Base-by-base conservation (phyloP, 306 rosid genomes). In the Inga oerstediana region DNA sequence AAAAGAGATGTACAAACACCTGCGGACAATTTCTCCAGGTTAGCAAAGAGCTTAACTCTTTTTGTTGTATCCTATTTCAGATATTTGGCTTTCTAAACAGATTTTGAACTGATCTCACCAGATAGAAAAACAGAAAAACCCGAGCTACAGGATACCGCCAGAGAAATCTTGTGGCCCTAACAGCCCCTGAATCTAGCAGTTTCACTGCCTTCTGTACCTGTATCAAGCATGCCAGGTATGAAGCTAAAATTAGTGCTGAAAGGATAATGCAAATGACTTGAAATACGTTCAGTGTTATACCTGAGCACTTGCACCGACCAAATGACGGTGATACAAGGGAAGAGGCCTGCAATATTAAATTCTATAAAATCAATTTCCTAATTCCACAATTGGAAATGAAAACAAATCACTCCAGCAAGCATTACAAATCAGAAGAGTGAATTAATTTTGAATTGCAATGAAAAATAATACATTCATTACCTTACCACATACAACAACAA, bases 61-160 rank as follows among this genome's bases (percentile, higher is more conserved):
- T 83, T 76, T 16, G 64, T 62, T 46, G 43, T 24, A 71, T 46
- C 62, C 72, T 76, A 69, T 77, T 68, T 76, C 61, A 77, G 68
- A 14, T 58, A 73, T 48, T 64, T 77, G 64, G 37, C 75, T 20
- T 73, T 48, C 19, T 49, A 19, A 51, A 70, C 43, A 80, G 61
- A 68, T 13, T 30, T 68, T 15, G 49, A 75, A 59, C 48, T 56
- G 71, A 51, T 79, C 88, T 90, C 88, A 96, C 99, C 94, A 96
- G 84, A 86, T 96, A 96, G 89, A 88, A 91, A 35, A 96, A 91
- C 81, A 96, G 79, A 83, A 80, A 62, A 74, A 96, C 91, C 69
- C 98, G 91, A 84, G 99, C 99, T 46, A 90, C 90, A 11, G 99
- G 99, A 89, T 96, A 91, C 68, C 91, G 97, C 99, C 99, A 92